These are phyloP conservation scores for Nicotiana obtusifolia DNA, from an alignment of 257 asterid genomes.

Conservation along the genomic window DNA sequence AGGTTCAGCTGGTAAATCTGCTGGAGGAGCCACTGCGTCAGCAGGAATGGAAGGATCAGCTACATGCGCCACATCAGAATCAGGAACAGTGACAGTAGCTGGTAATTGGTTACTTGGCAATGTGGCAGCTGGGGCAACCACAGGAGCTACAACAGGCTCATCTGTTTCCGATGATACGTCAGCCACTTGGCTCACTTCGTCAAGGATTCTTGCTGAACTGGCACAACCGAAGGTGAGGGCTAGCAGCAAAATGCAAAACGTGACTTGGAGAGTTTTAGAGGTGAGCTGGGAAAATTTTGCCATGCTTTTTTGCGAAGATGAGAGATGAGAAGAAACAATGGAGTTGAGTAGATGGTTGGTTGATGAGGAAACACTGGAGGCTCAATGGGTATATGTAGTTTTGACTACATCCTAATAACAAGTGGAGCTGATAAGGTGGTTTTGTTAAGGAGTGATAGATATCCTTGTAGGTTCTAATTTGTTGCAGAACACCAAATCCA, in stretches of 20 bases:
- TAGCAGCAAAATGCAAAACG: conserved; percentile 36
- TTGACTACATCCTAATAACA: neutral
- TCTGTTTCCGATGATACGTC: conserved; percentile 3
- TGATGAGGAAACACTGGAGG: conserved; percentile 25
- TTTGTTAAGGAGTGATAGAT: conserved; percentile 22
- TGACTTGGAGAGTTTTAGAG: conserved; percentile 16
- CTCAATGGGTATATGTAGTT: conserved; percentile 27
- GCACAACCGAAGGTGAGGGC: conserved; percentile 31
- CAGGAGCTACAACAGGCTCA: conserved; percentile 35
- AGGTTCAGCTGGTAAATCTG: conserved; percentile 9
- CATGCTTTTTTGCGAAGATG: conserved; percentile 27
- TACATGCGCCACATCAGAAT: conserved; percentile 1
- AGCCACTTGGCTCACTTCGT: conserved; percentile 30
- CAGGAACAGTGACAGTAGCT: conserved; percentile 13
- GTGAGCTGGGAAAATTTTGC: conserved; percentile 22
- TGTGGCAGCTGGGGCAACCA: conserved; percentile 25
- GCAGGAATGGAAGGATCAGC: conserved; percentile 6
- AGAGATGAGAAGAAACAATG: neutral
- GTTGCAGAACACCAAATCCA: conserved; percentile 8
- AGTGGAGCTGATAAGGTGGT: conserved; percentile 56
- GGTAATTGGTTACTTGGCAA: conserved; percentile 36
- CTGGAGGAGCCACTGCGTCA: conserved; percentile 10
- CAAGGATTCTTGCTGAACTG: conserved; percentile 41
- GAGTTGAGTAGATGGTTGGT: conserved; percentile 14
- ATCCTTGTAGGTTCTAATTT: neutral